Conservation (phyloP, 176 grass and related monocot genomes). For the bread wheat (Triticum aestivum) region IWGSC_CS_RefSeq_v2.1 NC_057814.1:91339241-91339740, state of each 20-base stretch:
- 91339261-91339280: slow-evolving; percentile 55
- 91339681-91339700: background rate
- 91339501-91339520: background rate
- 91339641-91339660: background rate
- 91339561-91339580: background rate
- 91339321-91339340: slow-evolving; percentile 72
- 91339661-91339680: background rate
- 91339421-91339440: slow-evolving; percentile 58
- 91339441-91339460: slow-evolving; percentile 39
- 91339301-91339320: slow-evolving; percentile 62
- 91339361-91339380: slow-evolving; percentile 1
- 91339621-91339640: background rate
- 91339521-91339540: background rate
- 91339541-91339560: slow-evolving; percentile 2
- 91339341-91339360: slow-evolving; percentile 37
- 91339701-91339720: background rate
- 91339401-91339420: slow-evolving; percentile 22
- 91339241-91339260: slow-evolving; percentile 87
- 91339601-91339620: background rate
- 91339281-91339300: slow-evolving; percentile 65
- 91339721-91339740: background rate
- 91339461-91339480: slow-evolving; percentile 22
- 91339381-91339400: slow-evolving; percentile 11
- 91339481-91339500: slow-evolving; percentile 15
- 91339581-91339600: background rate